phyloP scores from a whole-genome alignment of 1,284 basidiomycete species.

The Moniliophthora roreri region DNA sequence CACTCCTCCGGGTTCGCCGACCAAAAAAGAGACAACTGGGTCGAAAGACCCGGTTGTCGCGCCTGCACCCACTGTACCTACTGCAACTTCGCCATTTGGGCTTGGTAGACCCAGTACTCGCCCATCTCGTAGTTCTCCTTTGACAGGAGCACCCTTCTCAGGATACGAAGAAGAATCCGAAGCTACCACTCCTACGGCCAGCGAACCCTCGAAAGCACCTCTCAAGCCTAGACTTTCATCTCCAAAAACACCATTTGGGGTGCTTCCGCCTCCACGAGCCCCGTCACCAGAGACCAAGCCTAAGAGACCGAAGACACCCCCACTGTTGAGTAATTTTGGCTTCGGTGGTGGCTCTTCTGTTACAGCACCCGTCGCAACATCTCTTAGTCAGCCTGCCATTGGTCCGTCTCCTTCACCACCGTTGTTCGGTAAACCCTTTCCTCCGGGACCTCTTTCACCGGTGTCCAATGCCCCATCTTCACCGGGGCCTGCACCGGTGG shows the following conservation, averaged over 20 bases:
- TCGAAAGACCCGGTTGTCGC: constrained; percentile 25
- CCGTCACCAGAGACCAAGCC: constrained; percentile 23
- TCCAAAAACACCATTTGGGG: constrained; percentile 35
- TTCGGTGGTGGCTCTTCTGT: neutral
- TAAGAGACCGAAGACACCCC: constrained; percentile 44
- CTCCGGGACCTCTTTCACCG: neutral
- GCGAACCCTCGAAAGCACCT: constrained; percentile 16
- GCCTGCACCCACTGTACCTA: constrained; percentile 28
- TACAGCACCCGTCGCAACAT: neutral
- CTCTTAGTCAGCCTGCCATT: neutral
- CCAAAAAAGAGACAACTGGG: constrained; percentile 29
- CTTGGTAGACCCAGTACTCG: constrained; percentile 54
- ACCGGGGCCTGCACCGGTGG: neutral
- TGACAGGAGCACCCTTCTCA: constrained; percentile 50
- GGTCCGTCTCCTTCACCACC: constrained; percentile 2
- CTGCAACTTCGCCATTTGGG: constrained; percentile 34
- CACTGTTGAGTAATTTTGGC: constrained; percentile 28
- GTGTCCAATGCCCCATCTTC: neutral
- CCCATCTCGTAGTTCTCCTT: constrained; percentile 61
- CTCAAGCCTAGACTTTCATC: constrained; percentile 30
- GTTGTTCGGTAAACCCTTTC: neutral
- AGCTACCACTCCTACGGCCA: neutral
- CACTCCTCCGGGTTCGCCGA: constrained; percentile 60
- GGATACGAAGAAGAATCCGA: constrained; percentile 34
- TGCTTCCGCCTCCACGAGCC: constrained; percentile 23